These are phyloP conservation scores for Cicer chorassanicum DNA, from an alignment of 306 rosid species.

Conservation along the genomic window DNA sequence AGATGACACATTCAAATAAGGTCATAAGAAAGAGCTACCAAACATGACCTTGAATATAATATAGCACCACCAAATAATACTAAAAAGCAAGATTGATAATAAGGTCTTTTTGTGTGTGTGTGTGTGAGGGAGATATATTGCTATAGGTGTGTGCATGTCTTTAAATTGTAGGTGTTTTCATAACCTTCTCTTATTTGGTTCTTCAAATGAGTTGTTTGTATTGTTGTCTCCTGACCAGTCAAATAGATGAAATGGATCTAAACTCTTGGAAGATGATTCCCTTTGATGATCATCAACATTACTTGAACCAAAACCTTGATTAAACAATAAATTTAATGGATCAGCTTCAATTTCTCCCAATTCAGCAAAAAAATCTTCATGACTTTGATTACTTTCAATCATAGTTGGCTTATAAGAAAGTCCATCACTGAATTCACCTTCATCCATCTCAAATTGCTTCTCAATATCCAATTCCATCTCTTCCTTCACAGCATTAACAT, in stretches of 20 bases:
- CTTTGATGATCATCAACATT: slow-evolving; percentile 43
- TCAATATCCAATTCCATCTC: slow-evolving; percentile 62
- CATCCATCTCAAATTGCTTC: slow-evolving; percentile 54
- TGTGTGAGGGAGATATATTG: slow-evolving; percentile 3
- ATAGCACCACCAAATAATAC: slow-evolving; percentile 41
- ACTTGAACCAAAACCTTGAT: slow-evolving; percentile 55
- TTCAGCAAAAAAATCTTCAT: slow-evolving; percentile 77
- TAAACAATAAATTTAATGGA: slow-evolving; percentile 66
- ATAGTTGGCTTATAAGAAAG: slow-evolving; percentile 3
- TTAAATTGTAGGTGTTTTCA: slow-evolving; percentile 46
- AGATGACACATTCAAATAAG: slow-evolving; percentile 37
- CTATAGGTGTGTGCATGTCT: slow-evolving; percentile 37
- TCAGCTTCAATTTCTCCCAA: slow-evolving; percentile 74
- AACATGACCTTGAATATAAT: slow-evolving; percentile 46
- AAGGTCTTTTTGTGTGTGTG: neutral
- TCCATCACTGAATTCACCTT: slow-evolving; percentile 55
- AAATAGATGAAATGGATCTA: slow-evolving; percentile 76
- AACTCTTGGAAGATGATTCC: slow-evolving; percentile 46
- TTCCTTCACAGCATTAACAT: slow-evolving; percentile 52
- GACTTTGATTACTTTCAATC: slow-evolving; percentile 36
- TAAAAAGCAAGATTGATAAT: slow-evolving; percentile 23
- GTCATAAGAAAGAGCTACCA: slow-evolving; percentile 33
- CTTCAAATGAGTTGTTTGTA: slow-evolving; percentile 47
- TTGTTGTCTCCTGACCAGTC: slow-evolving; percentile 61
- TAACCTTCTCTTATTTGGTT: slow-evolving; percentile 57